Evolutionary conservation across 805 yeast species (phyloP), one percentile per base, ranked within the genome.

Genomic region (Naumovozyma dairenensis): DNA sequence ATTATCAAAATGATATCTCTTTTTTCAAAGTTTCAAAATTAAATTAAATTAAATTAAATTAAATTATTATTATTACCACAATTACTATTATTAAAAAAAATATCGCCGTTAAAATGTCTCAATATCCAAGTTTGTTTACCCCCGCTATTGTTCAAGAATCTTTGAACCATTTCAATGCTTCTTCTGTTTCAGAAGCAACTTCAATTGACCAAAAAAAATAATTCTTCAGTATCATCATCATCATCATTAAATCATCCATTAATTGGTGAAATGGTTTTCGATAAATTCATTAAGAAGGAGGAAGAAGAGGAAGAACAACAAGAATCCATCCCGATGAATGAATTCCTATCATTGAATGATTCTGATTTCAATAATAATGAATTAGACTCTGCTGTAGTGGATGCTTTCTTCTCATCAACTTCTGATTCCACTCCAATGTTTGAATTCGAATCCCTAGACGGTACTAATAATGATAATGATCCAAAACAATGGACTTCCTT

Each of bases 301-400:
- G n/a, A 13, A 4, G 30, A 35, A 32, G 29, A 31, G 15, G 34
- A 36, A 16, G 16, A 20, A 3, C 7, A 28, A 6, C 29, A 25
- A n/a, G 16, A 31, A 12, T 17, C 22, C 10, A 33, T n/a, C 30
- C 34, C n/a, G 31, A n/a, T n/a, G n/a, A n/a, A n/a, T n/a, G n/a
- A n/a, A n/a, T n/a, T n/a, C n/a, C n/a, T 13, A 15, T 25, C 15
- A 28, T 19, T 18, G 29, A 31, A 27, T 30, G 26, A 24, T 16
- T 16, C 30, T n/a, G n/a, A n/a, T n/a, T n/a, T n/a, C 3, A 22
- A 28, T 29, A 29, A 39, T 25, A 26, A 33, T 13, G 48, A 70
- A 42, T 62, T 77, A 47, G 72, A 68, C 43, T 64, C 76, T 46
- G 78, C 82, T 37, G 71, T 77, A 71, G 77, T 77, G 46, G 80